phyloP scores from a whole-genome alignment of 2,329 filamentous ascomycete genomes.

The Phialemonium atrogriseum region DNA sequence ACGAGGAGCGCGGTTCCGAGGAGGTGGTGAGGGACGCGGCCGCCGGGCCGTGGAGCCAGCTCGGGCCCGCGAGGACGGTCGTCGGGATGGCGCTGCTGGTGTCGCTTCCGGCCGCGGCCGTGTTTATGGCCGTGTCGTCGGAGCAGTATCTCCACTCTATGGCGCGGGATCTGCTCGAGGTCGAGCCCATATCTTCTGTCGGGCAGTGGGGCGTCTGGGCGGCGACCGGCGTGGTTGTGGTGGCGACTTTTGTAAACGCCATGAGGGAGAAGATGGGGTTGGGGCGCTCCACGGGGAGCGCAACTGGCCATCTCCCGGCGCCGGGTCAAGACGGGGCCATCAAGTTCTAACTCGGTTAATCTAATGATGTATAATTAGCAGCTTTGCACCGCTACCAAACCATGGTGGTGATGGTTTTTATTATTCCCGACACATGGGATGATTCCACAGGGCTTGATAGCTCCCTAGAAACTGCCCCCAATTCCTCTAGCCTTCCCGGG shows the following conservation, averaged over 20 bases:
- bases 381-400: too few relatives aligned
- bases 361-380: too few relatives aligned
- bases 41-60: not conserved
- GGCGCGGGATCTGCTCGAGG: not conserved
- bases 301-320: too few relatives aligned
- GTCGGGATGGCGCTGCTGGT: not conserved
- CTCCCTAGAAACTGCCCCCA: too few relatives aligned
- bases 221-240: constrained; percentile 5
- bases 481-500: too few relatives aligned
- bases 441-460: too few relatives aligned
- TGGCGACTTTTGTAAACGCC: constrained; percentile 7
- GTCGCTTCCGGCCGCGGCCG: constrained; percentile 3
- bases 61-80: not conserved
- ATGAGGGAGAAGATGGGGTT: constrained; percentile 5
- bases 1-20: not conserved
- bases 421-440: too few relatives aligned
- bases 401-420: too few relatives aligned
- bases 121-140: constrained; percentile 4
- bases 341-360: too few relatives aligned
- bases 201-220: constrained; percentile 11
- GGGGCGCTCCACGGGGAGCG: too few relatives aligned
- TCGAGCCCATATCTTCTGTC: constrained; percentile 7
- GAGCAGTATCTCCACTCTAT: constrained; percentile 7
- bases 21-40: not conserved
- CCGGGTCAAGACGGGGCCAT: too few relatives aligned